Evolutionary conservation across 495 filamentous ascomycete species (phyloP), one percentile per base, ranked within the genome.

Genomic region (Friedmanniomyces endolithicus): DNA sequence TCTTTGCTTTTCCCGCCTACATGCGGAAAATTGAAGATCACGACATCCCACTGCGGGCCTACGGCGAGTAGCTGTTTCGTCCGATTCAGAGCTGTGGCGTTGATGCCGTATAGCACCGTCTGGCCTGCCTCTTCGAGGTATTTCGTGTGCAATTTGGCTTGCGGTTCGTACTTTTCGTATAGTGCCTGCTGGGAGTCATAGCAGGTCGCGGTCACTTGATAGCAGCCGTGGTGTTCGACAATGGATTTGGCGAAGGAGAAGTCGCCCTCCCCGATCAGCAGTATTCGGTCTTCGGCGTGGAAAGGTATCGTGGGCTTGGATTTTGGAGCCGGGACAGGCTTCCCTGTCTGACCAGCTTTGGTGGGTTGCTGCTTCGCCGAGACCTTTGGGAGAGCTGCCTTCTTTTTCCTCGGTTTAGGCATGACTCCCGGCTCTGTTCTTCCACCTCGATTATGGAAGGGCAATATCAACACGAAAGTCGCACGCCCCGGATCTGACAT

Each of bases 1-100:
- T 98, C 92, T 43, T 81, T 97, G 44, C 79, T 85, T 58, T 88
- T 79, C 8, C 92, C 92, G 49, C 92, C 92, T 1, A 94, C 84
- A 69, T 98, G 92, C 45, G 92, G 92, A 70, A 98, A 98, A 72
- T 95, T 94, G 76, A 96, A 98, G 46, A 88, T 77, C 48, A 96
- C 81, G 34, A 78, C 71, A 65, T 94, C 84, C 72, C 83, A 90
- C 1, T 65, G 66, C 2, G 44, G 20, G 11, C 68, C 70, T 2
- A 17, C 33, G 11, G 47, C 63, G 16, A 27, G 23, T 35, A 68
- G 43, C 7, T 58, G 56, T 35, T 63, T 64, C 55, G 71, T 75
- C 4, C 70, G 67, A 19, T 75, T 75, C 59, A 89, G 78, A 65
- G 83, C 88, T 47, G 75, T 79, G 1, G 85, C 88, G 67, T 95